Base-by-base conservation (phyloP, 768 basidiomycete species). In the Panellus pusillus region DNA sequence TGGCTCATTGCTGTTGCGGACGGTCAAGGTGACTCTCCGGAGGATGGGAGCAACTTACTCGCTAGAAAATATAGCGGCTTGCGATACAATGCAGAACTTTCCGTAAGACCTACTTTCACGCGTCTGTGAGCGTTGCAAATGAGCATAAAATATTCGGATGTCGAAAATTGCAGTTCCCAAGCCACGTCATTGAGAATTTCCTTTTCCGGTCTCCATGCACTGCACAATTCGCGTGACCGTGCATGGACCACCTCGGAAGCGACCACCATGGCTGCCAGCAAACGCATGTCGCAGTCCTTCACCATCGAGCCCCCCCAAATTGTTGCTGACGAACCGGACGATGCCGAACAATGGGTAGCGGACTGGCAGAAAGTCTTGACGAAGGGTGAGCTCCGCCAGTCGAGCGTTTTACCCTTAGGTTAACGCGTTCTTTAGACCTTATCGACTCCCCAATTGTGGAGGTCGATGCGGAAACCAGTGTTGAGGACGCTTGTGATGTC, bases 401-500 rank as follows among this genome's bases (percentile, higher is more conserved):
- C 12, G 7, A 14, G 2, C n/a, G 9, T 8, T 38, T 14, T 2
- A 12, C 4, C 40, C 54, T 45, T 5, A 29, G 42, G 2, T 24
- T 24, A 24, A 24, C 44, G 50, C 50, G 51, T 45, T 15, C 31
- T 11, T 13, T 52, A 91, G 89, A 88, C 64, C 73, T 91, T 20
- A 83, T 89, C 57, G 87, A 90, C 65, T 78, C 79, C 40, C 80
- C 79, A 3, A 77, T 91, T 44, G 79, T 89, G 14, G 72, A 76
- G 24, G 77, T 92, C 9, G 83, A 84, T 50, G 80, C 80, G n/a
- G 82, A 89, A 41, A 82, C 79, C 8, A 84, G 80, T 44, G 91
- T 93, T 15, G 90, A 93, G 66, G 86, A 89, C 40, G 89, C 90
- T 12, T 92, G 89, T 63, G 89, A 90, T 58, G 90, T 87, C 63